phyloP scores from a whole-genome alignment of 2,329 filamentous ascomycete species.

The Cytospora paraplurivora region DNA sequence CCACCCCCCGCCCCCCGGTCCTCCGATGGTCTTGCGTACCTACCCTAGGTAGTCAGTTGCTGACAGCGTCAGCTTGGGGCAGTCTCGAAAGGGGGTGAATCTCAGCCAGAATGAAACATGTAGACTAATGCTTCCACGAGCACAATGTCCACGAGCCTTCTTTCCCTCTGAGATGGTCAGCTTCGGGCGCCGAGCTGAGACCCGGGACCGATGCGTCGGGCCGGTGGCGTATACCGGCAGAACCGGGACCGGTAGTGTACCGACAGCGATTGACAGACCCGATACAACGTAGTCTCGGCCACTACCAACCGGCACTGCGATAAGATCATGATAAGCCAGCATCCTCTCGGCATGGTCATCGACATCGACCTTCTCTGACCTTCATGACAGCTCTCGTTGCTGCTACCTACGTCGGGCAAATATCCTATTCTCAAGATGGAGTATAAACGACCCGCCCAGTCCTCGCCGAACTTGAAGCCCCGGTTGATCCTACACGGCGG shows the following conservation, averaged over 20 bases:
- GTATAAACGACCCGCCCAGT: constrained; percentile 36
- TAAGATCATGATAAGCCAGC: constrained; percentile 17
- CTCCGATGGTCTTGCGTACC: too few relatives aligned
- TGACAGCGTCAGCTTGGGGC: too few relatives aligned
- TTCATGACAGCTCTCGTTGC: background rate
- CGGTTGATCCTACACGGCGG: constrained; percentile 73
- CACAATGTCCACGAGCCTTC: too few relatives aligned
- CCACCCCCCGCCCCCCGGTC: too few relatives aligned
- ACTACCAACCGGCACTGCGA: background rate
- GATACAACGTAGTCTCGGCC: too few relatives aligned
- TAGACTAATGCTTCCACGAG: too few relatives aligned
- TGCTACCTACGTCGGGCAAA: background rate
- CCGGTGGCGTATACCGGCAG: background rate
- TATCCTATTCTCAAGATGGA: constrained; percentile 40
- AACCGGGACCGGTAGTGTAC: too few relatives aligned
- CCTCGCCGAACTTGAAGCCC: constrained; percentile 45
- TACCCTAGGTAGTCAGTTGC: too few relatives aligned
- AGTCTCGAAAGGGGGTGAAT: background rate
- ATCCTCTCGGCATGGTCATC: background rate
- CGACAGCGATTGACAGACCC: background rate
- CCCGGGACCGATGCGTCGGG: too few relatives aligned
- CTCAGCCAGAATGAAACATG: background rate
- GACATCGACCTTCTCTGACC: background rate
- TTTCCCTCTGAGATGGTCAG: background rate
- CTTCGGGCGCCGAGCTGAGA: background rate